These are phyloP conservation scores for Tulasnella sp. DNA, from an alignment of 768 basidiomycete genomes.

Conservation along the genomic window DNA sequence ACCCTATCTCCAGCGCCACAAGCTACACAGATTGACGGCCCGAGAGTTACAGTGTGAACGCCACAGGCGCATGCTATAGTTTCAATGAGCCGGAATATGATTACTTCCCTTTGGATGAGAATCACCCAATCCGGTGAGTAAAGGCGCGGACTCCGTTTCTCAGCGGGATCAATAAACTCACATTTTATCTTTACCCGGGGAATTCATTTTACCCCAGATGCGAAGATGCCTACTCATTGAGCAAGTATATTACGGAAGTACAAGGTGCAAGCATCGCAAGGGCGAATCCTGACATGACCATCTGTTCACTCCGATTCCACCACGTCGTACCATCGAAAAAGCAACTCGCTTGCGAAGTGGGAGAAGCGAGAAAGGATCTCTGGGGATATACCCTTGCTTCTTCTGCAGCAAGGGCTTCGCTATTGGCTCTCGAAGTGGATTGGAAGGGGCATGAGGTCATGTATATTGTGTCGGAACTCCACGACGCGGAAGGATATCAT, in stretches of 20 bases:
- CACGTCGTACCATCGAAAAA: constrained; percentile 8
- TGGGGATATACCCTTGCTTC: constrained; percentile 14
- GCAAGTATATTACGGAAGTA: constrained; percentile 16
- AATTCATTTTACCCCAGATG: not conserved
- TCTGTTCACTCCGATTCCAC: constrained; percentile 16
- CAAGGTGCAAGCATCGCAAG: constrained; percentile 14
- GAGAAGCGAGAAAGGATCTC: constrained; percentile 11
- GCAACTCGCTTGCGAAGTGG: not conserved
- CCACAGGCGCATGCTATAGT: constrained; percentile 16
- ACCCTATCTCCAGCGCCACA: not conserved
- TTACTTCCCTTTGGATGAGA: constrained; percentile 18
- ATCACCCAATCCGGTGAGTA: constrained; percentile 14
- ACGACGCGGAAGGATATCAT: constrained; percentile 8
- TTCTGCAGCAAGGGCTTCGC: constrained; percentile 13
- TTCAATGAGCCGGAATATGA: constrained; percentile 6
- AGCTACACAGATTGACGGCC: not conserved
- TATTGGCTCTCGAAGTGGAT: constrained; percentile 15
- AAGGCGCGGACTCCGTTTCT: too few species aligned
- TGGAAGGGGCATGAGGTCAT: constrained; percentile 18
- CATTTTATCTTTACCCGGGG: not conserved
- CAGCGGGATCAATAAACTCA: too few species aligned
- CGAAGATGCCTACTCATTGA: constrained; percentile 17
- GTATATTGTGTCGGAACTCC: constrained; percentile 10
- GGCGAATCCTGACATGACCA: constrained; percentile 15
- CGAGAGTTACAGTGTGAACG: constrained; percentile 14